Percentiles rank a stretch among this genome's conserved stretches.
These are phyloP conservation scores for Lachancea thermotolerans DNA, from an alignment of 805 yeast genomes.

Conservation along the genomic window DNA sequence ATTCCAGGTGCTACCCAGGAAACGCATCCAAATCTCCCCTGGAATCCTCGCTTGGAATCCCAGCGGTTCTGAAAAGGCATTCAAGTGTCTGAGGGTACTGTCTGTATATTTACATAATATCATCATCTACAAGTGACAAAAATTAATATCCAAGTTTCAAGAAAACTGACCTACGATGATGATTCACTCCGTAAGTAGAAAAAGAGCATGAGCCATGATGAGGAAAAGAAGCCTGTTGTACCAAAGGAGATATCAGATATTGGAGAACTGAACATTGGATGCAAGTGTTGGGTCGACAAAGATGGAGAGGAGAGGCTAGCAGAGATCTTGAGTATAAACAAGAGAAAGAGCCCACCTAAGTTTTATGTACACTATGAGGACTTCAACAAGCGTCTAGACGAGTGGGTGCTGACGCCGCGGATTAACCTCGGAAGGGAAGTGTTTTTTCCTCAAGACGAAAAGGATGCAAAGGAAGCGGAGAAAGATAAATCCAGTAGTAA, in stretches of 20 bases:
- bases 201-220: constrained; percentile 15
- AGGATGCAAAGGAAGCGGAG: constrained; percentile 37
- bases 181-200: no score
- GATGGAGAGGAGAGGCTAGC: constrained; percentile 77
- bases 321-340: constrained; percentile 72
- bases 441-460: constrained; percentile 57
- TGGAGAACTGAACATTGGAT: constrained; percentile 62
- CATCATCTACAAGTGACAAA: no score
- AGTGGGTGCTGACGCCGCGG: constrained; percentile 75
- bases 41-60: constrained; percentile 26
- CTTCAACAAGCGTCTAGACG: constrained; percentile 93
- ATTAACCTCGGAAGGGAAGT: constrained; percentile 68
- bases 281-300: constrained; percentile 74
- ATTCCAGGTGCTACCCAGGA: constrained; percentile 29
- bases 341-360: constrained; percentile 66
- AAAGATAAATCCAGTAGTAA: constrained; percentile 31
- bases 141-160: no score
- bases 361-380: constrained; percentile 93
- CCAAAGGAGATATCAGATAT: constrained; percentile 26
- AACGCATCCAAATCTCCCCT: constrained; percentile 26
- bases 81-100: not conserved
- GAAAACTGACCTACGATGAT: no score
- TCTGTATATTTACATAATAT: not conserved
- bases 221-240: constrained; percentile 22
- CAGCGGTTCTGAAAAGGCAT: constrained; percentile 22